Evolutionary conservation across 208 protist species (phyloP), one percentile per base, ranked within the genome.

Genomic region (Leptomonas seymouri): DNA sequence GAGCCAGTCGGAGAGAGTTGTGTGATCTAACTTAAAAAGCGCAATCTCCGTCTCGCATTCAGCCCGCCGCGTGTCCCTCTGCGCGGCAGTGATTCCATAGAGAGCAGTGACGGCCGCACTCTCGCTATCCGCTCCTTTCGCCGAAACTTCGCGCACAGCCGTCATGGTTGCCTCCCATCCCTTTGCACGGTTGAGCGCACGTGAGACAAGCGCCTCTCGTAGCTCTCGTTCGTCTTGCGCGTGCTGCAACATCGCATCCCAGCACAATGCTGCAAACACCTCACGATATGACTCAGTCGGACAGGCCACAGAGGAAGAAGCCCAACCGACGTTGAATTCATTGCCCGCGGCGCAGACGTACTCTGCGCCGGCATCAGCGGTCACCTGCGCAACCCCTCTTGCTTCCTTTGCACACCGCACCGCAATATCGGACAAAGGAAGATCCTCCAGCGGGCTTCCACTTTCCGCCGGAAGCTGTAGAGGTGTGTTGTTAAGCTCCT

Each of bases 401-500:
- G 9, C 9, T 9, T 3, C 34, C 34, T 9, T 16, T 16, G 12
- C 16, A 2, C 7, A 3, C 44, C 3, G 11, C 44, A n/a, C 44
- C 20, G 44, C 18, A 48, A 48, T 16, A 48, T 16, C 34, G 9
- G 3, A 16, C 45, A 49, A 2, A 5, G 45, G 45, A 5, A 39
- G 3, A 39, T 9, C 9, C 7, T 39, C 7, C 7, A 9, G 9
- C 1, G 12, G 15, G 8, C 28, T 36, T 31, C 11, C 4, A 39
- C 9, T 36, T 39, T 15, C 28, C 20, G 28, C 15, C 11, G 6
- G 51, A 5, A 23, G 51, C 3, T 21, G 9, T 16, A 56, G 28
- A n/a, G 42, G 50, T 2, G 46, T 28, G 45, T 84, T 86, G 67
- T 88, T 88, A 9, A 88, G 57, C 44, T 84, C 76, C n/a, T 45